Percentiles rank a stretch among this genome's conserved stretches.
These are phyloP conservation scores for Fusarium incarnatum DNA, from an alignment of 2,329 filamentous ascomycete genomes.

Conservation along the genomic window DNA sequence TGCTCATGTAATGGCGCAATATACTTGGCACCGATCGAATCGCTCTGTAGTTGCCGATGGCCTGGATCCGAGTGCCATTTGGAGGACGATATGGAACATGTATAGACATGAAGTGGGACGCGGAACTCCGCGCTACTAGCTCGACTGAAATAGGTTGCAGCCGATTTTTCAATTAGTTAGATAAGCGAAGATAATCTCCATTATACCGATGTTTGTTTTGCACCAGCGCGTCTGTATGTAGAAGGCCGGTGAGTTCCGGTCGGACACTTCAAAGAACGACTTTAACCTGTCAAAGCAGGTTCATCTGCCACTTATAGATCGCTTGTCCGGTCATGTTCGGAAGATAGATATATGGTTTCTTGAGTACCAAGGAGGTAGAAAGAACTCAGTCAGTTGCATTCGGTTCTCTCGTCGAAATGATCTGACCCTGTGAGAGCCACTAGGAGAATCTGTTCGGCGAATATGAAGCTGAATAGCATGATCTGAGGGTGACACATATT, in stretches of 20 bases:
- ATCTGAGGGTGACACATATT: constrained; percentile 2
- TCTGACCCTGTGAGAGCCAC: neutral
- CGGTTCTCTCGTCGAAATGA: neutral
- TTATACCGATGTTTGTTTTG: neutral
- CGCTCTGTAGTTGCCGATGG: neutral
- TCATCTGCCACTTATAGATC: constrained; percentile 14
- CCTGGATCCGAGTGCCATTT: neutral
- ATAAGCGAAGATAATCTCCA: neutral
- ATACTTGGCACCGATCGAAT: neutral
- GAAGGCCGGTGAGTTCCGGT: neutral
- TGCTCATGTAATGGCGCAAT: neutral
- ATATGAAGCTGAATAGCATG: neutral
- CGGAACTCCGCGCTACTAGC: neutral
- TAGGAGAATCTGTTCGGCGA: neutral
- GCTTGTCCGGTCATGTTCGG: neutral
- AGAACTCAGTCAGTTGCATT: neutral
- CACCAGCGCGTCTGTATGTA: neutral
- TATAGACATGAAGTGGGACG: neutral
- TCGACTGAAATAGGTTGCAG: neutral
- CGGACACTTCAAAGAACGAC: neutral
- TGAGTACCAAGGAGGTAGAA: neutral
- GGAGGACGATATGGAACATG: neutral
- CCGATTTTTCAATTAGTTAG: no score
- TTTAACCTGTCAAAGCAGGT: neutral
- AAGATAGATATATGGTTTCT: neutral